Base-by-base conservation (phyloP, 2,329 filamentous ascomycete species). In the Claviceps sp. region DNA sequence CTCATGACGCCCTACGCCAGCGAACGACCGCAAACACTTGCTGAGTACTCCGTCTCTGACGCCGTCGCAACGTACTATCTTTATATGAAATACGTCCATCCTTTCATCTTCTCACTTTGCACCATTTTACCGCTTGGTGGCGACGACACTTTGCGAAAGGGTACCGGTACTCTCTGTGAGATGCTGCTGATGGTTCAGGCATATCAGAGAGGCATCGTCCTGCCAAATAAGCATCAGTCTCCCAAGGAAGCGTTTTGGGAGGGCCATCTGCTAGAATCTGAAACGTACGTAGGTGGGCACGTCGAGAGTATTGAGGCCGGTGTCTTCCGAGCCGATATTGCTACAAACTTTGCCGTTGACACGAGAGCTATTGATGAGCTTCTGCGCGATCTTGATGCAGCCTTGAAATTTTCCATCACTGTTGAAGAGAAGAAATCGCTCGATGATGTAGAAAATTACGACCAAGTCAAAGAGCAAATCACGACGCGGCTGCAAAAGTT, bases 21-120 rank as follows among this genome's bases (percentile, higher is more conserved):
- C 55, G 93, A 98, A 69, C 79, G 89, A 58, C 93, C 93, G 0
- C 93, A 98, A 65, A 95, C 89, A 0, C 74, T 98, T 50, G 91
- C 93, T 8, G 93, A 98, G 63, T 98, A 98, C 70, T 98, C 94
- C 0, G 93, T 98, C 45, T 98, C 94, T 62, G 94, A 98, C 75
- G 94, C 94, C 10, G 93, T 98, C 49, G 93, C 93, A 22, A 98
- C 93, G 0, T 98, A 98, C 66, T 98, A 98, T 64, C 73, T 98
- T 56, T 98, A 98, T 76, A 98, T 98, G 94, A 98, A 98, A 84
- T 98, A 98, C 67, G 88, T 98, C n/a, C 93, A 98, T 66, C 93
- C 93, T 3, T 98, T 98, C 73, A 93, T 98, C 66, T 98, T 98
- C 76, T 97, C 94, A 1, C 74, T 98, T 0, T 98, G 93, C 70